These are phyloP conservation scores for Eucalyptus fibrosa DNA, from an alignment of 345 rosid genomes.

Conservation along the genomic window DNA sequence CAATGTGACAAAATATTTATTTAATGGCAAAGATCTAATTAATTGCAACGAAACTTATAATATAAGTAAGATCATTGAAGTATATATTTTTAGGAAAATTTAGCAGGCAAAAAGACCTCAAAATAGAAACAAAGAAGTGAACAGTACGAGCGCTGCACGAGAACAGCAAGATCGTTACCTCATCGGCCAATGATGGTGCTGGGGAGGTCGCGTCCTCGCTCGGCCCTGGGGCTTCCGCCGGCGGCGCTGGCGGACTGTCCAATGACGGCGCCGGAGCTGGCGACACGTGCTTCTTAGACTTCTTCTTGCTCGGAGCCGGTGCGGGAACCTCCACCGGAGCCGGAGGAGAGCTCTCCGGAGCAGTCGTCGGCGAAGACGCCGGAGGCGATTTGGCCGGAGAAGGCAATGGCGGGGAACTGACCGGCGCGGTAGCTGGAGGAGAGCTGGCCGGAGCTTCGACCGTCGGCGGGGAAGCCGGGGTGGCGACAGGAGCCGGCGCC, in stretches of 20 bases:
- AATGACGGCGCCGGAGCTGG: constrained; percentile 7
- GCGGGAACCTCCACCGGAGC: constrained; percentile 17
- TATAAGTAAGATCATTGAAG: background rate
- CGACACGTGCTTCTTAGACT: constrained; percentile 8
- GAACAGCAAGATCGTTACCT: background rate
- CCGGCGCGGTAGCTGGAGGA: constrained; percentile 9
- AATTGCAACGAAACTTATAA: background rate
- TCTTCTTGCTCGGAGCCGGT: constrained; percentile 21
- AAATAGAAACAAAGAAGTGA: background rate
- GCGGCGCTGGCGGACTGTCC: background rate
- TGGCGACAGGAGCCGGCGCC: constrained; percentile 1
- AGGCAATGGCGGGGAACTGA: constrained; percentile 17
- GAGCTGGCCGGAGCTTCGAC: constrained; percentile 1
- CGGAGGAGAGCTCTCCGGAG: constrained; percentile 13
- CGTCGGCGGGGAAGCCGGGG: constrained; percentile 9
- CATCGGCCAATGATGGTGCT: constrained; percentile 7
- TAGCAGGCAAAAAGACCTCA: background rate
- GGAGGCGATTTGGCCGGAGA: constrained; percentile 3
- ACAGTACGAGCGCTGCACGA: background rate
- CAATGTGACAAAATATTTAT: background rate
- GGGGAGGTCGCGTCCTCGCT: background rate
- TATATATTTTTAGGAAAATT: background rate
- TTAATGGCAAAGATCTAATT: background rate
- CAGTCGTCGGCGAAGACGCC: constrained; percentile 3
- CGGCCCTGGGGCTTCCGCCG: constrained; percentile 16